Evolutionary conservation across 441 rosid genomes (phyloP), one percentile per base, ranked within the genome.

Genomic region (Populus trichocarpa): DNA sequence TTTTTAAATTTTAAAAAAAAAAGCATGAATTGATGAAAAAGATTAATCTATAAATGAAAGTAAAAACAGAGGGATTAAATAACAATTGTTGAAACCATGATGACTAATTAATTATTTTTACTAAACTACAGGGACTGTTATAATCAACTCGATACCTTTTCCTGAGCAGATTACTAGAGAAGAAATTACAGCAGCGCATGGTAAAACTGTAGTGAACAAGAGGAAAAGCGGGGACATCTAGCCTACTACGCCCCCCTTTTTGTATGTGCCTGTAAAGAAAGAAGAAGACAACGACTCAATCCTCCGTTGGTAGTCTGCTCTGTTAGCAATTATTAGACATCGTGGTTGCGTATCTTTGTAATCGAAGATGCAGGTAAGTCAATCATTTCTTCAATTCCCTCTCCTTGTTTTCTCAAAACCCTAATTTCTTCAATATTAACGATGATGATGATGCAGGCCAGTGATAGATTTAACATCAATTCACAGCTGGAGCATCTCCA

Each of bases 401-500:
- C 33, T 22, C 32, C 26, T 25, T 22, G 11, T 9, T 26, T 25
- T 23, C 12, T 1, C n/a, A 6, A 35, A 71, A 20, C 61, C 70
- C 14, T 23, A 36, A 20, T 26, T 66, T 9, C 14, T 66, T 30
- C 50, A 46, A 46, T 14, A 46, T 4, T 50, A 50, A 14, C 1
- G 18, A 46, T 46, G 57, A 14, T 46, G 57, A 50, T 30, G 6
- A 13, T 83, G 88, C 87, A 96, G 99, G 97, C 97, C 50, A 96
- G 98, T 79, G 98, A 96, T 85, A 89, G 98, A 89, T 96, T 96
- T 81, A 96, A 96, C 87, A 94, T 96, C 73, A 96, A 94, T 74
- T 96, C 97, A 73, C 98, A 94, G 90, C 97, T 96, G 42, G 99
- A 96, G 80, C 99, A 94, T 86, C 98, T 94, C 77, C 97, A 96